Percentiles rank a stretch among this genome's conserved stretches.
These are phyloP conservation scores for Monilinia aucupariae DNA, from an alignment of 2,329 filamentous ascomycete species.

Conservation along the genomic window DNA sequence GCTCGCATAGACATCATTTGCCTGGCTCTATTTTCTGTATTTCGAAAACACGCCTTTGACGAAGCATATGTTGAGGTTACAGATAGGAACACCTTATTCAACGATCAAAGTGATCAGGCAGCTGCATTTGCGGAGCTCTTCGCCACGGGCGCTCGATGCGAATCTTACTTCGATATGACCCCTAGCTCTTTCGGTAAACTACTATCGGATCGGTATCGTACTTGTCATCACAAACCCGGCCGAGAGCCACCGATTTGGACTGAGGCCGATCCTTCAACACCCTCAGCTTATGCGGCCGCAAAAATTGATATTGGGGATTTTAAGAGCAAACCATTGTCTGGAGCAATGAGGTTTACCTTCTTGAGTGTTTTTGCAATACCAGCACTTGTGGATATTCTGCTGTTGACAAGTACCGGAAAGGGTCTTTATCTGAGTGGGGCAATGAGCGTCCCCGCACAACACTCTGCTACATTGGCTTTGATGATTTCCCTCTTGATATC, in stretches of 20 bases:
- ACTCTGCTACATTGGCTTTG: slow-evolving; percentile 49
- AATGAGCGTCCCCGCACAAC: slow-evolving; percentile 47
- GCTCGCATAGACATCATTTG: slow-evolving; percentile 49
- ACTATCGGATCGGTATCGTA: slow-evolving; percentile 41
- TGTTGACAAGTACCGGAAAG: slow-evolving; percentile 53
- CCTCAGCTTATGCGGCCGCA: slow-evolving; percentile 44
- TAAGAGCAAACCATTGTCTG: slow-evolving; percentile 37
- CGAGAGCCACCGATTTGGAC: slow-evolving; percentile 26
- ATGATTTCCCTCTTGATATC: slow-evolving; percentile 54
- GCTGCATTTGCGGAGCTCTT: slow-evolving; percentile 59
- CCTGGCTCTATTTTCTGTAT: slow-evolving; percentile 52
- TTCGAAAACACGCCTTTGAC: slow-evolving; percentile 52
- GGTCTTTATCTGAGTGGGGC: slow-evolving; percentile 55
- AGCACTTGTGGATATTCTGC: slow-evolving; percentile 54
- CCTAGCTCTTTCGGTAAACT: slow-evolving; percentile 44
- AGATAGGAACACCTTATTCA: slow-evolving; percentile 56
- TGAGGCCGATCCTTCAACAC: slow-evolving; percentile 11
- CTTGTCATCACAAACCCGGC: slow-evolving; percentile 37
- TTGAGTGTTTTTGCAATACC: slow-evolving; percentile 57
- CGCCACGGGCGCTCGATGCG: slow-evolving; percentile 57
- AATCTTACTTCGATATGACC: slow-evolving; percentile 54
- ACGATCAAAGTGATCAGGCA: slow-evolving; percentile 55
- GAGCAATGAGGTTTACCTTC: slow-evolving; percentile 47
- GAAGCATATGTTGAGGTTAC: slow-evolving; percentile 60
- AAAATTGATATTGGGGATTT: slow-evolving; percentile 46